Base-by-base conservation (phyloP, 768 basidiomycete genomes). In the Cystofilobasidium capitatum region DNA sequence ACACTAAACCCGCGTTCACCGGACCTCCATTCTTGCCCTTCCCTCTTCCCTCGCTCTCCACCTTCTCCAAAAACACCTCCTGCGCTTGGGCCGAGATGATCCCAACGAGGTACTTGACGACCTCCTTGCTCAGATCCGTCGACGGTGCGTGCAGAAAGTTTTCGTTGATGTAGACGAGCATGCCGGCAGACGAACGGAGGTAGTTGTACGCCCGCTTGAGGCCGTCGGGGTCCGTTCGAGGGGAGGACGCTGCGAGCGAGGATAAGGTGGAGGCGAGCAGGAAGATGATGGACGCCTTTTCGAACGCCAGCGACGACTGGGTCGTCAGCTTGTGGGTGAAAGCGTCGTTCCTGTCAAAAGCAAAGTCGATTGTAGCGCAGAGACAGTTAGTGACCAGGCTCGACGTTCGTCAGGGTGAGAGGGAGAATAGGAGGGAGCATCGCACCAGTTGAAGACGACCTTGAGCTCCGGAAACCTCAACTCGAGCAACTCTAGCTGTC, bases 121-220 rank as follows among this genome's bases (percentile, higher is more conserved):
- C 90, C 69, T 98, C 94, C 24, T 91, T 83, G 73, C 87, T 88
- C 54, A 98, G 83, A 78, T 98, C 96, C 1, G 90, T 96, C 26
- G 89, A 91, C 0, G 96, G 96, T 0, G 94, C 96, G 73, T 99
- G 96, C 0, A 99, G 80, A 77, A 99, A 99, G 82, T 99, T 97
- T 78, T 99, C 96, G 79, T 98, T 97, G 81, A 99, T 92, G 76
- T 98, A 99, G 8, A 86, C 91, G 74, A 97, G 84, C 91, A 99
- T 96, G 24, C 96, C 96, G 2, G 93, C 90, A 47, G 88, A 86
- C 14, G 88, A 85, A 22, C 88, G 81, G 73, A 91, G 89, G 78
- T 91, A 93, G 78, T 90, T 84, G 79, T 96, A 99, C 0, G 94
- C 85, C 39, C 91, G 85, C 78, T 96, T 98, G 73, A 91, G 77